A percentile compares a stretch with the other conserved stretches of the same genome.
Evolutionary conservation across 2,329 filamentous ascomycete species (phyloP).

Genomic region (Diaporthe caulivora): DNA sequence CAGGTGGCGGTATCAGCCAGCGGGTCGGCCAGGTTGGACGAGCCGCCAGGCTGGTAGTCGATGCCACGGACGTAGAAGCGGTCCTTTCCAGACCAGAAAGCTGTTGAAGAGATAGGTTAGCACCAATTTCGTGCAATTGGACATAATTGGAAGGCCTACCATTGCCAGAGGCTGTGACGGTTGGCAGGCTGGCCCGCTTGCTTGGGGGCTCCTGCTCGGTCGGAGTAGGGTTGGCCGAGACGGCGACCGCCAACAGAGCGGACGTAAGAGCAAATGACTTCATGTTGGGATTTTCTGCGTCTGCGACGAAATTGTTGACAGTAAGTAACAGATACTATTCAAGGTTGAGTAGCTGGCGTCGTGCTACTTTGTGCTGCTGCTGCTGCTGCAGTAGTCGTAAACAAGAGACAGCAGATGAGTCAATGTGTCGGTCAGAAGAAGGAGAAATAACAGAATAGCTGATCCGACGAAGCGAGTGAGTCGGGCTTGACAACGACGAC

Average conservation of each 20-base stretch:
- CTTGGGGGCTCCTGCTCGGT: slow-evolving; percentile 60
- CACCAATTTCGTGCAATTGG: not conserved
- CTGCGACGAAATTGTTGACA: not conserved
- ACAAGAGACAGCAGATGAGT: slow-evolving; percentile 28
- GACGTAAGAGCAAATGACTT: slow-evolving; percentile 61
- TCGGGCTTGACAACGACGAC: slow-evolving; percentile 19
- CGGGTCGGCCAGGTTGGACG: slow-evolving; percentile 73
- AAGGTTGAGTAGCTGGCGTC: not conserved
- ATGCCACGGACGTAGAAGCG: slow-evolving; percentile 73
- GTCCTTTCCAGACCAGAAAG: slow-evolving; percentile 65
- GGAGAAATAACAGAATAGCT: slow-evolving; percentile 19
- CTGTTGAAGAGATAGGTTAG: slow-evolving; percentile 47
- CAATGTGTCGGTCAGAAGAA: slow-evolving; percentile 31
- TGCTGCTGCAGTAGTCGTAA: not conserved
- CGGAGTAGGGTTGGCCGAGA: slow-evolving; percentile 62
- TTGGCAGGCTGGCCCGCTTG: slow-evolving; percentile 63
- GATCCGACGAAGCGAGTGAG: slow-evolving; percentile 40
- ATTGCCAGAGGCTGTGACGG: slow-evolving; percentile 68
- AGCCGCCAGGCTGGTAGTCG: slow-evolving; percentile 74
- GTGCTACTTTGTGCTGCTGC: not conserved
- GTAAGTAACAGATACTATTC: not conserved
- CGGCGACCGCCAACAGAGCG: slow-evolving; percentile 61
- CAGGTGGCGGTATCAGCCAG: slow-evolving; percentile 79
- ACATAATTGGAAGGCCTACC: slow-evolving; percentile 53
- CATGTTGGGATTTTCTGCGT: slow-evolving; percentile 54